phyloP scores from a whole-genome alignment of 257 asterid genomes.

The Striga asiatica region DNA sequence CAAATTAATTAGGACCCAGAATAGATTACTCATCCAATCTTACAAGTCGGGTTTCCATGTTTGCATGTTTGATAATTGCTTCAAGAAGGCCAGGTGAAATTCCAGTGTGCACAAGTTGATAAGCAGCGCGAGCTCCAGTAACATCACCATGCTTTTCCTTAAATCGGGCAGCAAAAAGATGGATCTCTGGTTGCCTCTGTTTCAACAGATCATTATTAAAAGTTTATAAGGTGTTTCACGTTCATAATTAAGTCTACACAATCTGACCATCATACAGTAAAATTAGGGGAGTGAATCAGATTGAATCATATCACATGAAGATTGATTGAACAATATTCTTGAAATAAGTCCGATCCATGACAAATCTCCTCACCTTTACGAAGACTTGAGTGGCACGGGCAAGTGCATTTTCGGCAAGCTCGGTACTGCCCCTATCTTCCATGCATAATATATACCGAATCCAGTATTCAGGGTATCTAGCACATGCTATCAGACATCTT shows the following conservation, averaged over 20 bases:
- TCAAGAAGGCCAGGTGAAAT: conserved; percentile 94
- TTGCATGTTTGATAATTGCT: conserved; percentile 89
- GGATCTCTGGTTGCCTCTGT: conserved; percentile 98
- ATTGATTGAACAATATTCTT: background rate
- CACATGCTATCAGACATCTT: conserved; percentile 93
- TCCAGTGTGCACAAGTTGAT: conserved; percentile 84
- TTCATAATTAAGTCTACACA: conserved; percentile 5
- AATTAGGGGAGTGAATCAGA: background rate
- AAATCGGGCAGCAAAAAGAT: conserved; percentile 87
- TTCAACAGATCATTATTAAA: conserved; percentile 15
- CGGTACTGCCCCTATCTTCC: conserved; percentile 90
- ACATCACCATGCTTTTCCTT: conserved; percentile 64
- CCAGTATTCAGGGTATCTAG: conserved; percentile 97
- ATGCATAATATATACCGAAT: conserved; percentile 72
- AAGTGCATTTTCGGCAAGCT: conserved; percentile 94
- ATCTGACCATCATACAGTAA: background rate
- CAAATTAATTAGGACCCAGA: background rate
- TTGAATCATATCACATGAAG: no score
- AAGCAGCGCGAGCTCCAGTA: conserved; percentile 85
- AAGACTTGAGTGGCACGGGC: conserved; percentile 93
- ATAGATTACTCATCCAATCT: conserved; percentile 18
- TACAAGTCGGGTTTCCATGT: conserved; percentile 89
- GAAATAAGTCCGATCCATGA: background rate
- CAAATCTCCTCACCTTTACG: conserved; percentile 53
- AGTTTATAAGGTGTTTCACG: no score